phyloP scores from a whole-genome alignment of 805 yeast species.

The Lipomyces kockii region DNA sequence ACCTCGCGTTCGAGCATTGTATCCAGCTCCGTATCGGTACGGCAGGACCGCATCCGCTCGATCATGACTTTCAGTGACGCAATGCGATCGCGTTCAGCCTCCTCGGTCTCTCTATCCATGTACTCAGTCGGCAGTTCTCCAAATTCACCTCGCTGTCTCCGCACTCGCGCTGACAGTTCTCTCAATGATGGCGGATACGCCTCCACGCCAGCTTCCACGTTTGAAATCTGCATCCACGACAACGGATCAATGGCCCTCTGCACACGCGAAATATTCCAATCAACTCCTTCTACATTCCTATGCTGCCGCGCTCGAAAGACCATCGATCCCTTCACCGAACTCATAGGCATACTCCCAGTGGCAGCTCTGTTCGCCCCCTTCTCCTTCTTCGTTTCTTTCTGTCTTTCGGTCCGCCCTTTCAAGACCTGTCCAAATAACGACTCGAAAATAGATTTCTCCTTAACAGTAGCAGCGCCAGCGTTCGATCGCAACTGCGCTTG shows the following conservation, averaged over 20 bases:
- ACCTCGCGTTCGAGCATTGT: conserved; percentile 22
- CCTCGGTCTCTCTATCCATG: conserved; percentile 1
- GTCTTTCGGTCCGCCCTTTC: conserved; percentile 7
- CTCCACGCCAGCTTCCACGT: conserved; percentile 7
- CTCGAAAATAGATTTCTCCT: conserved; percentile 27
- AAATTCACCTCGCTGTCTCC: conserved; percentile 1
- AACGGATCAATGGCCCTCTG: conserved; percentile 18
- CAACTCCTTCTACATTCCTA: background rate
- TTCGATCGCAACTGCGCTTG: conserved; percentile 18
- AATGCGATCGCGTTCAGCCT: conserved; percentile 25
- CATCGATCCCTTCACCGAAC: conserved; percentile 5
- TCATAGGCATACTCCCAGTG: background rate
- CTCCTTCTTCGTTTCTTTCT: background rate
- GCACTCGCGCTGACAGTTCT: conserved; percentile 5
- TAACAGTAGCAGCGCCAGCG: conserved; percentile 18
- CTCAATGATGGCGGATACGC: conserved; percentile 30
- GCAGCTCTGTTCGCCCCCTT: background rate
- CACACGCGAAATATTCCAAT: background rate
- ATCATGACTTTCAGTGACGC: conserved; percentile 12
- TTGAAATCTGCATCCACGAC: conserved; percentile 21
- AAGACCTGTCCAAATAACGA: conserved; percentile 23
- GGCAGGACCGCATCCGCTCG: conserved; percentile 25
- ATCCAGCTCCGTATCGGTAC: conserved; percentile 23
- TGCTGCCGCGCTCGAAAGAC: conserved; percentile 5
- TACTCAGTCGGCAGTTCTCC: conserved; percentile 17